These are phyloP conservation scores for Mycena rosella DNA, from an alignment of 768 basidiomycete genomes.

Conservation along the genomic window DNA sequence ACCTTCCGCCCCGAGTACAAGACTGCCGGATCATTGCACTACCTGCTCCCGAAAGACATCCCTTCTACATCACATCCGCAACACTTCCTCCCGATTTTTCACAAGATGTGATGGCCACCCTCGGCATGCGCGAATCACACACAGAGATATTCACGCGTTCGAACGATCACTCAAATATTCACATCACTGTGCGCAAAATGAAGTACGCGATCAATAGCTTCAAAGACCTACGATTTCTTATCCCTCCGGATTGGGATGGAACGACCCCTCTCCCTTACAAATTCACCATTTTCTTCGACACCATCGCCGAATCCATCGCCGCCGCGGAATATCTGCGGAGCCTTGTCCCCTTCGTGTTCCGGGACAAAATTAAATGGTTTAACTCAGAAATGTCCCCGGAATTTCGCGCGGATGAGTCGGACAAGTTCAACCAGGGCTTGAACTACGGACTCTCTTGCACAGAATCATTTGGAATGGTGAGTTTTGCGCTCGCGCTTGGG, in stretches of 20 bases:
- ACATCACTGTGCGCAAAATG: constrained; percentile 21
- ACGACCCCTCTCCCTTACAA: constrained; percentile 17
- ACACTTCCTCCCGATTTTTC: constrained; percentile 14
- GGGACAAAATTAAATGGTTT: constrained; percentile 8
- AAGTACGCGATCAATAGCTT: constrained; percentile 38
- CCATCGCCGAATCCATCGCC: background rate
- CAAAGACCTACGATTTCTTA: constrained; percentile 43
- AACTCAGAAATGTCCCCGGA: constrained; percentile 7
- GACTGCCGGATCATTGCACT: background rate
- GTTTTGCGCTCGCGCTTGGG: background rate
- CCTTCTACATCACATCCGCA: constrained; percentile 8
- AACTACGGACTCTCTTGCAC: constrained; percentile 1
- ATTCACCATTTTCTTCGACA: constrained; percentile 27
- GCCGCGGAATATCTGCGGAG: background rate
- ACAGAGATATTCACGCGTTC: constrained; percentile 31
- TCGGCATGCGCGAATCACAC: constrained; percentile 10
- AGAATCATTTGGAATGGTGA: constrained; percentile 8
- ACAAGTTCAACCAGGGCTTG: background rate
- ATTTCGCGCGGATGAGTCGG: constrained; percentile 1
- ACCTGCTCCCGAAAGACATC: constrained; percentile 6
- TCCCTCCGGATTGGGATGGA: constrained; percentile 30
- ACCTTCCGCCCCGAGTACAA: constrained; percentile 12
- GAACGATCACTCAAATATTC: constrained; percentile 42
- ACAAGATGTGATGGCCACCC: constrained; percentile 10
- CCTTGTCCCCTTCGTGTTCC: background rate